phyloP scores from a whole-genome alignment of 2,329 filamentous ascomycete species.

The Huntiella bhutanensis region DNA sequence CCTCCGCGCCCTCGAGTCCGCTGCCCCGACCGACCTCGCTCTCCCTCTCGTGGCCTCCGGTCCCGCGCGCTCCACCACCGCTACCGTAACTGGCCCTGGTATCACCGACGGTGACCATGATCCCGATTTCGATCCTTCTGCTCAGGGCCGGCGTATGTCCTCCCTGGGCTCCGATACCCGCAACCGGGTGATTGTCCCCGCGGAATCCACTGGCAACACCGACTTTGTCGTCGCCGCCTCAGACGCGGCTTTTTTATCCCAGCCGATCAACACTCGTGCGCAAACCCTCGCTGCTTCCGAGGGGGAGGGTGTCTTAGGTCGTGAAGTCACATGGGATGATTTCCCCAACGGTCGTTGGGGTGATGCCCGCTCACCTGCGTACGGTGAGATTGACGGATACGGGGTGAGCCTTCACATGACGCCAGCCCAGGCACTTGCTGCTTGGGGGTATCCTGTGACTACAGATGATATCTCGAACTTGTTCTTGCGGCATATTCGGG shows the following conservation, averaged over 20 bases:
- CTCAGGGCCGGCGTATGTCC: slow-evolving; percentile 43
- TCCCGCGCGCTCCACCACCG: slow-evolving; percentile 24
- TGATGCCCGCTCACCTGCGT: slow-evolving; percentile 79
- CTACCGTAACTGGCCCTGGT: slow-evolving; percentile 19
- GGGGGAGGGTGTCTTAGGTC: slow-evolving; percentile 70
- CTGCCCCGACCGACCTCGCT: slow-evolving; percentile 8
- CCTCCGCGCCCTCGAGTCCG: slow-evolving; percentile 23
- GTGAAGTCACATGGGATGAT: slow-evolving; percentile 97
- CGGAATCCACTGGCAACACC: slow-evolving; percentile 36
- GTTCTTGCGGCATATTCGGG: slow-evolving; percentile 65
- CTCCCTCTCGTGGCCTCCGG: slow-evolving; percentile 17
- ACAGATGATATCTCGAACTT: slow-evolving; percentile 55
- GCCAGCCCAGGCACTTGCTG: slow-evolving; percentile 57
- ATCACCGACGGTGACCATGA: neutral
- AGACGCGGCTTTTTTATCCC: slow-evolving; percentile 58
- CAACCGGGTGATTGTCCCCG: slow-evolving; percentile 70
- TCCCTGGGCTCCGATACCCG: slow-evolving; percentile 69
- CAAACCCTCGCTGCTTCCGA: slow-evolving; percentile 88
- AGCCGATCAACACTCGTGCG: slow-evolving; percentile 55
- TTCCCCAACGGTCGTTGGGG: slow-evolving; percentile 94
- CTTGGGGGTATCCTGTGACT: slow-evolving; percentile 67
- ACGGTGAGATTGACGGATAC: slow-evolving; percentile 95
- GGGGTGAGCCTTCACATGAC: slow-evolving; percentile 89
- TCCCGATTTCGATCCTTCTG: slow-evolving; percentile 19
- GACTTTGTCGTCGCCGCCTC: slow-evolving; percentile 55